Conservation (phyloP, 2,329 filamentous ascomycete genomes). For the Tolypocladium guangdongense region DNA sequence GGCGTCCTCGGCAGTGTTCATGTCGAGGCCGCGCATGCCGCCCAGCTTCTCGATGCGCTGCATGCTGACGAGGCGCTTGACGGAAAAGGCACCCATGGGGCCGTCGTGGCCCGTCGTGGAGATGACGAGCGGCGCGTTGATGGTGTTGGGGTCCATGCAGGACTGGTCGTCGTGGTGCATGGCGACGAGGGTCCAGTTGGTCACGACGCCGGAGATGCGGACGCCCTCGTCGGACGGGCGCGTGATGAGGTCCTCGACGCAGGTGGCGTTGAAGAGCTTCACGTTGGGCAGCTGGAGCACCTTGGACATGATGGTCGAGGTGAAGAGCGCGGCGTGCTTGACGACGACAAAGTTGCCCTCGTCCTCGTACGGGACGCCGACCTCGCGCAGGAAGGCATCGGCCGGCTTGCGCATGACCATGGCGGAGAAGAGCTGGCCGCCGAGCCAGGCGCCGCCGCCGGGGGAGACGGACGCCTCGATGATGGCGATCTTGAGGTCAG, state of each 20-base stretch:
- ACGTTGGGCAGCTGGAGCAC: constrained; percentile 80
- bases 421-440: constrained; percentile 86
- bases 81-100: constrained; percentile 82
- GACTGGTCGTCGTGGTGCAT: constrained; percentile 83
- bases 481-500: constrained; percentile 85
- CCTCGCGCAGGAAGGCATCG: constrained; percentile 68
- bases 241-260: constrained; percentile 87
- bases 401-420: constrained; percentile 95
- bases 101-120: constrained; percentile 86
- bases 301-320: constrained; percentile 72
- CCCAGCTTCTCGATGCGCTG: constrained; percentile 70
- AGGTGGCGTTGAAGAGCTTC: constrained; percentile 92
- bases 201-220: constrained; percentile 79
- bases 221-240: constrained; percentile 48
- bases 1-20: constrained; percentile 83
- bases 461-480: constrained; percentile 82
- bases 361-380: constrained; percentile 79
- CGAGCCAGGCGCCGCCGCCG: constrained; percentile 84
- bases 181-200: constrained; percentile 88
- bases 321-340: constrained; percentile 90
- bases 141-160: constrained; percentile 97
- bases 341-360: constrained; percentile 84
- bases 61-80: constrained; percentile 88
- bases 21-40: constrained; percentile 88
- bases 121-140: constrained; percentile 83